Percentiles rank a stretch among this genome's conserved stretches.
Conservation (phyloP, 2,329 filamentous ascomycete species). For the Phyllosticta capitalensis region DNA sequence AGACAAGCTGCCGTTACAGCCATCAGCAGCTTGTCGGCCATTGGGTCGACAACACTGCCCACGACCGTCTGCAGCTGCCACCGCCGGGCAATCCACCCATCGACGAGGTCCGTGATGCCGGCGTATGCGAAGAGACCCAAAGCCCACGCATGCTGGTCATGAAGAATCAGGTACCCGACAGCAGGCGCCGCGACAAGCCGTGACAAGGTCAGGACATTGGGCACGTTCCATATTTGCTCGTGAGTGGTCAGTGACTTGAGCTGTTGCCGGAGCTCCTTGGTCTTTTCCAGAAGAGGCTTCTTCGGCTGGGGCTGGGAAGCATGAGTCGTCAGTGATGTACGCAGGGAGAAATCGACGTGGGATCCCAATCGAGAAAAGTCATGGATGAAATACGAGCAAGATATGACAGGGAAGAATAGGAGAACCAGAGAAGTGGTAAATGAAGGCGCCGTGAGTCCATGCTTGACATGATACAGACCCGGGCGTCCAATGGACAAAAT, state of each 20-base stretch:
- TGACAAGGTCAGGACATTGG: constrained; percentile 83
- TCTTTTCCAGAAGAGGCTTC: constrained; percentile 19
- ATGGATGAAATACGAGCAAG: neutral
- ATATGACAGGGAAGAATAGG: neutral
- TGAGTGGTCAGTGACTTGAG: constrained; percentile 37
- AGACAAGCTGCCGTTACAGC: constrained; percentile 80
- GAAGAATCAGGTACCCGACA: constrained; percentile 79
- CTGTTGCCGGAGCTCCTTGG: constrained; percentile 22
- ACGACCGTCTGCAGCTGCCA: constrained; percentile 90
- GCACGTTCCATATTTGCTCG: constrained; percentile 96
- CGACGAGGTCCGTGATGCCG: constrained; percentile 80
- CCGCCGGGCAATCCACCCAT: constrained; percentile 83
- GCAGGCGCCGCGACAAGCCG: constrained; percentile 74
- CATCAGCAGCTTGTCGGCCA: constrained; percentile 96
- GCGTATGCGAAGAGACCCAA: constrained; percentile 86
- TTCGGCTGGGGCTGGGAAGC: constrained; percentile 8
- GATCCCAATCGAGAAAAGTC: constrained; percentile 1
- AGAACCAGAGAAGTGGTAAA: constrained; percentile 2
- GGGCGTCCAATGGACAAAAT: neutral
- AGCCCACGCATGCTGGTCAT: constrained; percentile 70
- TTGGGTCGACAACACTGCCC: constrained; percentile 87
- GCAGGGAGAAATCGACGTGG: constrained; percentile 3
- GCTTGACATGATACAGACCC: neutral
- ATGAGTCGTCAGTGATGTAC: constrained; percentile 10
- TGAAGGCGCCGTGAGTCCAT: neutral